These are phyloP conservation scores for Hypoxylon sp. DNA, from an alignment of 2,329 filamentous ascomycete genomes.

Conservation along the genomic window DNA sequence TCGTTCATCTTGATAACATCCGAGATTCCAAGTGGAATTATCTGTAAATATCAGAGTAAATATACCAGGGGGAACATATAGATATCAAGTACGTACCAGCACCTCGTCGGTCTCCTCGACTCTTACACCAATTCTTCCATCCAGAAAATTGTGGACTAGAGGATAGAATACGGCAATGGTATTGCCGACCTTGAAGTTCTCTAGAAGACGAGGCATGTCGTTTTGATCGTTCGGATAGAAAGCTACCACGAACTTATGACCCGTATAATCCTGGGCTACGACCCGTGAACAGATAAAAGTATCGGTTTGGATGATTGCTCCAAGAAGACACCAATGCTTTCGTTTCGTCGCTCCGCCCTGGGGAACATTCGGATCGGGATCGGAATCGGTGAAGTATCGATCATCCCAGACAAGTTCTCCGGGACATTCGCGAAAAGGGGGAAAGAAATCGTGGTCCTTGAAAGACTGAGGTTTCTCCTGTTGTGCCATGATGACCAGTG, in stretches of 20 bases:
- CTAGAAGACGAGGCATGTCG: slow-evolving; percentile 36
- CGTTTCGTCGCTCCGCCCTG: slow-evolving; percentile 2
- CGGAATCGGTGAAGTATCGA: slow-evolving; percentile 23
- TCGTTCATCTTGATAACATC: slow-evolving; percentile 40
- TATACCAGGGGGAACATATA: neutral
- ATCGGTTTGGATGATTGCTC: slow-evolving; percentile 51
- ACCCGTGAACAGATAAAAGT: slow-evolving; percentile 32
- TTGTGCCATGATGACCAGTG: slow-evolving; percentile 1
- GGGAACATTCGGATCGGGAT: neutral
- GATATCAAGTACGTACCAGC: slow-evolving; percentile 15
- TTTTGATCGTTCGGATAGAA: slow-evolving; percentile 39
- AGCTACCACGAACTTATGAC: slow-evolving; percentile 26
- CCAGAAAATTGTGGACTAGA: slow-evolving; percentile 28
- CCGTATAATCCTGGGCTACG: slow-evolving; percentile 37
- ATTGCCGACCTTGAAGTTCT: slow-evolving; percentile 38
- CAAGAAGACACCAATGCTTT: slow-evolving; percentile 39
- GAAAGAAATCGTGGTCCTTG: slow-evolving; percentile 32
- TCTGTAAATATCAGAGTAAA: slow-evolving; percentile 26
- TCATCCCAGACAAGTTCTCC: slow-evolving; percentile 9
- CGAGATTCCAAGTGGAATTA: slow-evolving; percentile 34
- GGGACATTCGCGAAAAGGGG: slow-evolving; percentile 27
- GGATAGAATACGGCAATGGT: slow-evolving; percentile 44
- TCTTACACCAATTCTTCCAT: slow-evolving; percentile 23
- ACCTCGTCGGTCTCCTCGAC: slow-evolving; percentile 30
- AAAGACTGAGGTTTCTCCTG: slow-evolving; percentile 31